These are phyloP conservation scores for Rhexocercosporidium sp. DNA, from an alignment of 2,329 filamentous ascomycete species.

Conservation along the genomic window DNA sequence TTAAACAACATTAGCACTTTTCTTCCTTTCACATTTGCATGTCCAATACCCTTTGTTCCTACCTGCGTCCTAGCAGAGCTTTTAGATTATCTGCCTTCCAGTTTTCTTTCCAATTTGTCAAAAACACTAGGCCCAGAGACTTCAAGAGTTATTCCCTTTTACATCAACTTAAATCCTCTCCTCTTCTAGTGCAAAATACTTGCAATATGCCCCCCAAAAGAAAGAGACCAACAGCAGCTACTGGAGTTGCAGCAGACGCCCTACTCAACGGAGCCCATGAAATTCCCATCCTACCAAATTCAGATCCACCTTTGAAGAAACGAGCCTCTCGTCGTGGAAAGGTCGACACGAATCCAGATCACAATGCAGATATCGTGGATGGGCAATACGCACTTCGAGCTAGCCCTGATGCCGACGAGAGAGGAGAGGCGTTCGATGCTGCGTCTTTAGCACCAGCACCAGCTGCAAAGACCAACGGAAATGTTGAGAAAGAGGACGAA, in stretches of 20 bases:
- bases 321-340: slow-evolving; percentile 32
- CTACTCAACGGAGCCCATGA: background rate
- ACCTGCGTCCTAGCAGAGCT: slow-evolving; percentile 25
- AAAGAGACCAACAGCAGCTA: slow-evolving; percentile 36
- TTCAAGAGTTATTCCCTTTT: background rate
- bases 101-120: background rate
- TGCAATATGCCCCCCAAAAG: slow-evolving; percentile 38
- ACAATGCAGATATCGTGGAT: slow-evolving; percentile 40
- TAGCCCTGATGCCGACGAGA: slow-evolving; percentile 40
- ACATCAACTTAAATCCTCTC: background rate
- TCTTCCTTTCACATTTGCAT: slow-evolving; percentile 14
- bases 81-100: background rate
- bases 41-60: slow-evolving; percentile 14
- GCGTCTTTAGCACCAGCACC: slow-evolving; percentile 14
- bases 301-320: slow-evolving; percentile 27
- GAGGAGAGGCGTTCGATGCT: slow-evolving; percentile 35
- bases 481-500: slow-evolving; percentile 30
- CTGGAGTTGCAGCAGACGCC: background rate
- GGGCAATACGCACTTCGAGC: slow-evolving; percentile 40
- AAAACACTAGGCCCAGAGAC: background rate
- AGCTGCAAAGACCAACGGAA: slow-evolving; percentile 19
- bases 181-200: background rate
- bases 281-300: slow-evolving; percentile 25
- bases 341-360: slow-evolving; percentile 40
- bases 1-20: background rate